These are phyloP conservation scores for Fusarium torulosum DNA, from an alignment of 2,329 filamentous ascomycete species.

Conservation along the genomic window DNA sequence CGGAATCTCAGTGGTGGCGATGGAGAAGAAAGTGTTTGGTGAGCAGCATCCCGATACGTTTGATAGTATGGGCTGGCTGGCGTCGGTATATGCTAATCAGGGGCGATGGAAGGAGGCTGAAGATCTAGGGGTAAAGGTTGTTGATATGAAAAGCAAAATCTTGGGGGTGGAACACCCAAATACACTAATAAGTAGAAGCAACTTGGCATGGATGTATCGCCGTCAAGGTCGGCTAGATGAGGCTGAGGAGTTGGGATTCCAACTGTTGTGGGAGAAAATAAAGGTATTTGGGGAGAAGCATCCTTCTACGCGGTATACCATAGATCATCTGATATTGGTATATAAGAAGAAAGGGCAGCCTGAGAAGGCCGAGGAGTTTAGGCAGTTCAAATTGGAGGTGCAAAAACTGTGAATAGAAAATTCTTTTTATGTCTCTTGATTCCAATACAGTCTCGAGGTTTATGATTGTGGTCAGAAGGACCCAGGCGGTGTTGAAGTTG, in stretches of 20 bases:
- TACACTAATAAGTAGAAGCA: fast-evolving
- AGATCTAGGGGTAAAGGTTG: fast-evolving
- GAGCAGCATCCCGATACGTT: fast-evolving
- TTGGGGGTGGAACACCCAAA: fast-evolving
- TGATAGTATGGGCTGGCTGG: fast-evolving
- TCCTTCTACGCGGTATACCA: fast-evolving
- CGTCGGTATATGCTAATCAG: fast-evolving
- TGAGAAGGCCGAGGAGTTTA: background rate
- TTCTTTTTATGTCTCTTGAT: no score
- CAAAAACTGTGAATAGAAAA: no score
- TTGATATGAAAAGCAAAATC: fast-evolving
- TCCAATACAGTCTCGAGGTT: no score
- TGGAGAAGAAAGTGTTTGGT: fast-evolving
- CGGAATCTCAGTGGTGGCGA: fast-evolving
- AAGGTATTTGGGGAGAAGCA: no score
- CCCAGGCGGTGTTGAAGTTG: no score
- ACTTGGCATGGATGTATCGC: no score
- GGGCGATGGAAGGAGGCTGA: fast-evolving
- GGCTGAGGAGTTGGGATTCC: no score
- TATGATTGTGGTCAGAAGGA: no score
- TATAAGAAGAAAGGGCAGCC: fast-evolving
- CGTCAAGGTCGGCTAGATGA: no score
- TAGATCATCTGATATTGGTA: fast-evolving
- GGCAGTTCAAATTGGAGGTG: no score
- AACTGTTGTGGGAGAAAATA: no score